These are phyloP conservation scores for Fonsecaea monophora DNA, from an alignment of 2,329 filamentous ascomycete species.

Conservation along the genomic window DNA sequence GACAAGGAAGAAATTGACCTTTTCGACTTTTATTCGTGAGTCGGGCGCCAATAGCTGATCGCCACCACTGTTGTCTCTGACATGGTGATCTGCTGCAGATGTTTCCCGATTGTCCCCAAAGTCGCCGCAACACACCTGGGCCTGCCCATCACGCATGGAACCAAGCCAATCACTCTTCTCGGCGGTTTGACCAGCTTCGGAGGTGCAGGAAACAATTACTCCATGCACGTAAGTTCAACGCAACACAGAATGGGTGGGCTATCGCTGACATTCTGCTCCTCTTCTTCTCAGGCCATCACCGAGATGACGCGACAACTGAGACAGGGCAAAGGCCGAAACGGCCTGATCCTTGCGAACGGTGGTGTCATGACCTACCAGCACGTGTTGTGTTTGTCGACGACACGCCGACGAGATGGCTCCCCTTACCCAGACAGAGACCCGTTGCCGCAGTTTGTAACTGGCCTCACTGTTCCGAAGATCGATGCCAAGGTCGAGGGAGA, in stretches of 20 bases:
- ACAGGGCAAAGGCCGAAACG: conserved; percentile 54
- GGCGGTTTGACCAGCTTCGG: conserved; percentile 73
- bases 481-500: conserved; percentile 55
- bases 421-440: conserved; percentile 58
- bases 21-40: conserved; percentile 68
- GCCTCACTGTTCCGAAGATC: conserved; percentile 50
- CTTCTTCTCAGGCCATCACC: conserved; percentile 54
- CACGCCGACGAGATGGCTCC: conserved; percentile 47
- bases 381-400: conserved; percentile 63
- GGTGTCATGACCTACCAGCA: conserved; percentile 71
- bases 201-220: conserved; percentile 74
- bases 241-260: background rate
- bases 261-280: background rate
- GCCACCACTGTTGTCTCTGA: background rate
- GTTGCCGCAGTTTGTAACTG: conserved; percentile 52
- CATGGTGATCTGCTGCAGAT: conserved; percentile 51
- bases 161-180: conserved; percentile 65
- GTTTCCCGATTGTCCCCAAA: conserved; percentile 74
- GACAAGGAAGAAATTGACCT: conserved; percentile 62
- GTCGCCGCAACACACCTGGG: conserved; percentile 67
- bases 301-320: conserved; percentile 64
- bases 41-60: background rate
- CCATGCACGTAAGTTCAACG: conserved; percentile 63
- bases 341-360: conserved; percentile 69
- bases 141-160: conserved; percentile 54